Evolutionary conservation across 306 rosid genomes (phyloP).

Genomic region (Crotalaria pallida): DNA sequence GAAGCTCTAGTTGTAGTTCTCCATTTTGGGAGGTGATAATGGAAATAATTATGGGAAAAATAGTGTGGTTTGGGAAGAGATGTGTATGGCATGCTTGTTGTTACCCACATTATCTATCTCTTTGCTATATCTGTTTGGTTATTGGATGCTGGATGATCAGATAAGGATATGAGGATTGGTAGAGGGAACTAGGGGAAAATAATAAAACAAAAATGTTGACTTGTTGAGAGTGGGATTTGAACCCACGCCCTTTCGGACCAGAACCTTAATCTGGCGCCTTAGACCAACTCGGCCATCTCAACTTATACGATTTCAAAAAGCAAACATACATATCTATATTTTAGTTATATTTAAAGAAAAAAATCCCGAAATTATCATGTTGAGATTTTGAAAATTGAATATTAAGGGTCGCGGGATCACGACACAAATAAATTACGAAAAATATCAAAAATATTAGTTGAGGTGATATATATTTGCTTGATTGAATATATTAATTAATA

Average conservation of each 20-base stretch:
- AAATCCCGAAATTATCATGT: too few relatives aligned
- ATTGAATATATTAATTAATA: too few relatives aligned
- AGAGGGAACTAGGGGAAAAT: not conserved
- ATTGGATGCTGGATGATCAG: conserved; percentile 18
- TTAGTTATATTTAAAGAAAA: too few relatives aligned
- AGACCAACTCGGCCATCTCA: conserved; percentile 61
- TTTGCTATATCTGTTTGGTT: not conserved
- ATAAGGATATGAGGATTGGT: conserved; percentile 1
- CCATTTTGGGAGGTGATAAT: conserved; percentile 24
- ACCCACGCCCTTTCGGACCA: conserved; percentile 68
- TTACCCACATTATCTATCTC: conserved; percentile 37
- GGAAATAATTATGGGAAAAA: not conserved
- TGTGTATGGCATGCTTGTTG: conserved; percentile 31
- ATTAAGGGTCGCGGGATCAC: too few relatives aligned
- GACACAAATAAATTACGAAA: too few relatives aligned
- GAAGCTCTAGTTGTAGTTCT: conserved; percentile 45
- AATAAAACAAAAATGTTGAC: fast-evolving
- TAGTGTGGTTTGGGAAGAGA: conserved; percentile 16
- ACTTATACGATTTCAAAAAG: too few relatives aligned
- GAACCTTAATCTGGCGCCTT: conserved; percentile 62
- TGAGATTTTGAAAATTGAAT: too few relatives aligned
- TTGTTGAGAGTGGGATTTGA: conserved; percentile 57
- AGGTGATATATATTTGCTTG: too few relatives aligned
- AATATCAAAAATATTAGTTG: too few relatives aligned
- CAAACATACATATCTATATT: too few relatives aligned